A percentile compares a stretch with the other conserved stretches of the same genome.
Conservation (phyloP, 306 rosid species). For the Neltuma alba region DNA sequence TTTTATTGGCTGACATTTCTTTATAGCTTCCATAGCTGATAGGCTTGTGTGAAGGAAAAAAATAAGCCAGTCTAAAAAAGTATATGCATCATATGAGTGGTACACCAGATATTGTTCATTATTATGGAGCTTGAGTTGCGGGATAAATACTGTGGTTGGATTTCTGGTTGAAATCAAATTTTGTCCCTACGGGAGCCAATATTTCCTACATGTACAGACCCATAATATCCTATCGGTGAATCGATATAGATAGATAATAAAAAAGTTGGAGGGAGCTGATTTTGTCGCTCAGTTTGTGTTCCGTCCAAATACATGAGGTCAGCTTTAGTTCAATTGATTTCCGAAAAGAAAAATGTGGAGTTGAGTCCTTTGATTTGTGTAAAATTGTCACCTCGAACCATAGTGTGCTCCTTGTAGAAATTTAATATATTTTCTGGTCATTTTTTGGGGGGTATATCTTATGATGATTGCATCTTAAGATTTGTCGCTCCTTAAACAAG, state of each 20-base stretch:
- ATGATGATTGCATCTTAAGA: conserved; percentile 19
- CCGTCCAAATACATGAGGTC: neutral
- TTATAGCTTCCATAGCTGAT: neutral
- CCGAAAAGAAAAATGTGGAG: neutral
- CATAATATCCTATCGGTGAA: neutral
- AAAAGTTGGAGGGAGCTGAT: neutral
- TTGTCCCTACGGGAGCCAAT: neutral
- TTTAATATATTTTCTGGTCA: neutral
- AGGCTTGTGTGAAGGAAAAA: neutral
- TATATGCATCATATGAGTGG: neutral
- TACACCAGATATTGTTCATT: conserved; percentile 23
- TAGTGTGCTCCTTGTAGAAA: neutral
- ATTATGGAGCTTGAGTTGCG: conserved; percentile 5
- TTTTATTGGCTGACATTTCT: neutral
- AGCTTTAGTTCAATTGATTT: conserved; percentile 26
- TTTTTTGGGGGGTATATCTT: neutral
- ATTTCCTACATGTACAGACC: neutral
- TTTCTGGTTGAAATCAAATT: neutral
- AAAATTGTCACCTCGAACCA: neutral
- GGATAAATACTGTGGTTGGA: neutral
- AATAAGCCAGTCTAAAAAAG: neutral
- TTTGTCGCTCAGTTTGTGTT: neutral
- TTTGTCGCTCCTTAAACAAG: neutral
- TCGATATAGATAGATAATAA: neutral
- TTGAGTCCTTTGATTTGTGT: neutral